Base-by-base conservation (phyloP, 805 yeast species). In the Cyberlindnera euphorbiiphila region DNA sequence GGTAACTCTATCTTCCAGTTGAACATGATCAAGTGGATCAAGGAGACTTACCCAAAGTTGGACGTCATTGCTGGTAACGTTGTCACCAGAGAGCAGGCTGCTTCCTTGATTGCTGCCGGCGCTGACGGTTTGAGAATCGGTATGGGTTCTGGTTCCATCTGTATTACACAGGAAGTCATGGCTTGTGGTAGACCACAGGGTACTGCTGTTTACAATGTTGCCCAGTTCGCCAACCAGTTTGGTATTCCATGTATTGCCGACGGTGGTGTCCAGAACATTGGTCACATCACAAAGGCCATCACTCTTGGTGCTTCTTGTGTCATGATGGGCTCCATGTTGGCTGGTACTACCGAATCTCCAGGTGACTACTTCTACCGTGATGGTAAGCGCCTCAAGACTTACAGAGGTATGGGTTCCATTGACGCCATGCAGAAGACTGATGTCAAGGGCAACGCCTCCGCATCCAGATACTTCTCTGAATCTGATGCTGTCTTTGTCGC, bases 161-260 rank as follows among this genome's bases (percentile, higher is more conserved):
- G 98, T 77, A 93, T 93, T 63, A 93, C 98, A 37, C 98, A 93
- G 72, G 98, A 93, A 72, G 98, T 93, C 44, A 93, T 93, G 98
- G 98, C 98, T 36, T 95, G 96, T 71, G 98, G 98, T 70, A 88
- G 98, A 76, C 98, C 98, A 45, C 98, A 93, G 74, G 98, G 98
- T 70, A 88, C 98, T 51, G 98, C 98, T 45, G 98, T 93, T 38
- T 89, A 78, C 75, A 82, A 79, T 51, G 98, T 93, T 39, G 75
- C 93, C 49, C 89, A 91, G 71, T 89, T 93, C 61, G 94, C 98
- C 51, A 82, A 81, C 68, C 76, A 80, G 64, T 93, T 91, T 61
- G 98, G 98, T 63, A 95, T 93, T 50, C 98, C 98, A 62, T 85
- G 96, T 69, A 88, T 93, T 56, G 98, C 98, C 51, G 98, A 93